Evolutionary conservation across 2,329 filamentous ascomycete genomes (phyloP).

Genomic region (Akanthomyces uredinophilus): DNA sequence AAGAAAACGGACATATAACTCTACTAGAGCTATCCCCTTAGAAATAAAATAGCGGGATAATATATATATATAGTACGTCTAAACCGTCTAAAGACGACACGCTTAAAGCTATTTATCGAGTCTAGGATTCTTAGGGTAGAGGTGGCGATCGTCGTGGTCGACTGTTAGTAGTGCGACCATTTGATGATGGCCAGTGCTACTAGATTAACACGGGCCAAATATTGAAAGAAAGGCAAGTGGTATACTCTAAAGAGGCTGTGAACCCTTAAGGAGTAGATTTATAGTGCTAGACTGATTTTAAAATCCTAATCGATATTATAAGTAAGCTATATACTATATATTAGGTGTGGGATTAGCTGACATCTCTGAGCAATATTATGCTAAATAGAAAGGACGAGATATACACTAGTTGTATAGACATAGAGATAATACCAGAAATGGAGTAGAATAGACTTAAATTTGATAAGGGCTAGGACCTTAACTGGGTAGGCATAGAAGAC

Average conservation of each 20-base stretch:
- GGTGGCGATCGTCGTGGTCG: neutral
- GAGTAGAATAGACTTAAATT: neutral
- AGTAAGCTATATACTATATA: neutral
- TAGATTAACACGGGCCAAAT: neutral
- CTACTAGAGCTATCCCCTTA: neutral
- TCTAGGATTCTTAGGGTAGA: neutral
- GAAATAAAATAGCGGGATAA: neutral
- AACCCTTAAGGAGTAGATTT: neutral
- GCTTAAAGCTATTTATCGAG: neutral
- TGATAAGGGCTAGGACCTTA: neutral
- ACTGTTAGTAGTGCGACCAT: neutral
- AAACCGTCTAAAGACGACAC: neutral
- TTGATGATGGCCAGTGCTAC: constrained; percentile 1
- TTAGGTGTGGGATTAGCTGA: constrained; percentile 2
- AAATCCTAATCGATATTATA: neutral
- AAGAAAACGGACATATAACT: constrained; percentile 2
- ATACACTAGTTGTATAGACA: constrained; percentile 5
- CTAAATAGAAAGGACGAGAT: neutral
- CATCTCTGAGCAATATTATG: neutral
- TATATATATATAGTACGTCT: neutral
- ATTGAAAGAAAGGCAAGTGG: neutral
- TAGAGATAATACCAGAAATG: neutral
- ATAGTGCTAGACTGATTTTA: neutral
- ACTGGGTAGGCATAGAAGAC: neutral
- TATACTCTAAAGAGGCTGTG: neutral